Percentiles rank a stretch among this genome's conserved stretches.
Evolutionary conservation across 805 yeast genomes (phyloP).

Genomic region (Saccharomyces mikatae): DNA sequence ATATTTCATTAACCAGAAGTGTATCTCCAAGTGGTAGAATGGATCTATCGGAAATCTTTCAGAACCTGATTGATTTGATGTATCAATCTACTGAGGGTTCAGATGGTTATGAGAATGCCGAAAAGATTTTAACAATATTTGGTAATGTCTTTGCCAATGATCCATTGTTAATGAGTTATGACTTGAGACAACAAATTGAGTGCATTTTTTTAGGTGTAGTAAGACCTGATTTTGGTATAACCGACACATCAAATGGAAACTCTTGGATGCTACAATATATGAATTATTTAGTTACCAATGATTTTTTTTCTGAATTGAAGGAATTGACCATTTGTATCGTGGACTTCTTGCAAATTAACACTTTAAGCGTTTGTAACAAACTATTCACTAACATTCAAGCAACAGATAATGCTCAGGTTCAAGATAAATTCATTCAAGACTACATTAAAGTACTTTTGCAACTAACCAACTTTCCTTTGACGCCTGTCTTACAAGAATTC

Average conservation of each 20-base stretch:
- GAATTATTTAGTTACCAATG: slow-evolving; percentile 28
- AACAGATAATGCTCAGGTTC: slow-evolving; percentile 2
- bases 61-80: slow-evolving; percentile 25
- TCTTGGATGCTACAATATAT: slow-evolving; percentile 30
- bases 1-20: slow-evolving; percentile 25
- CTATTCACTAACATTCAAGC: slow-evolving; percentile 19
- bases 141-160: slow-evolving; percentile 25
- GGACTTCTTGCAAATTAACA: slow-evolving; percentile 28
- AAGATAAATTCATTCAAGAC: slow-evolving; percentile 16
- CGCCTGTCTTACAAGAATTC: slow-evolving; percentile 52
- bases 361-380: slow-evolving; percentile 28
- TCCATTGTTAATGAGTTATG: slow-evolving; percentile 25
- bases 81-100: slow-evolving; percentile 20
- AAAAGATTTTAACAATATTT: slow-evolving; percentile 20
- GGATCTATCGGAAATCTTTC: slow-evolving; percentile 27
- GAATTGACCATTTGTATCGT: slow-evolving; percentile 28
- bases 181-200: slow-evolving; percentile 25
- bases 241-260: slow-evolving; percentile 14
- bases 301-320: slow-evolving; percentile 25
- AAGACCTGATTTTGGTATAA: slow-evolving; percentile 10
- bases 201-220: slow-evolving; percentile 27
- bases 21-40: slow-evolving; percentile 20
- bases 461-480: slow-evolving; percentile 49
- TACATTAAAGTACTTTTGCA: slow-evolving; percentile 43
- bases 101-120: slow-evolving; percentile 21